A percentile compares a stretch with the other conserved stretches of the same genome.
phyloP scores from a whole-genome alignment of 1,284 basidiomycete species.

The Chiua sp. region DNA sequence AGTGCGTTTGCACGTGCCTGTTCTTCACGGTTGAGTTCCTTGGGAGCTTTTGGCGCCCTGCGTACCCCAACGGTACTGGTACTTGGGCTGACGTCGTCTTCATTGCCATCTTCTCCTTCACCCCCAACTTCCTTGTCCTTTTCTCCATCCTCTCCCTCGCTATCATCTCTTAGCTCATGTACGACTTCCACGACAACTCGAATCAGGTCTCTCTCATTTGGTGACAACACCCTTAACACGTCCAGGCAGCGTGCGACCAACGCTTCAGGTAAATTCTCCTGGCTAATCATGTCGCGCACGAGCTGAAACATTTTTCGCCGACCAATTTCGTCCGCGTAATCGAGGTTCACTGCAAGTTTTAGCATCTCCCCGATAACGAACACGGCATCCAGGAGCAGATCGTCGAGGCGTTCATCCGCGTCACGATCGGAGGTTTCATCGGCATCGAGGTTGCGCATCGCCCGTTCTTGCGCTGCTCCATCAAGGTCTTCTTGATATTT shows the following conservation, averaged over 20 bases:
- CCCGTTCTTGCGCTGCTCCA: constrained; percentile 48
- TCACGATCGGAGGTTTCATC: constrained; percentile 52
- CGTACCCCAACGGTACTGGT: constrained; percentile 6
- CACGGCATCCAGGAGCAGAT: constrained; percentile 44
- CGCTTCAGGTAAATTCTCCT: constrained; percentile 78
- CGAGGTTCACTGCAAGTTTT: constrained; percentile 81
- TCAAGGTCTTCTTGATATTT: constrained; percentile 59
- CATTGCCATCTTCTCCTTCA: constrained; percentile 28
- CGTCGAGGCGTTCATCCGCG: constrained; percentile 64
- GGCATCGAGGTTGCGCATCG: constrained; percentile 46
- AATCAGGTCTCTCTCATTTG: constrained; percentile 91
- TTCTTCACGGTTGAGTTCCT: constrained; percentile 63
- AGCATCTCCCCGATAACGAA: constrained; percentile 87
- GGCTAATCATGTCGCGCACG: constrained; percentile 87
- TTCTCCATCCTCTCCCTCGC: constrained; percentile 45
- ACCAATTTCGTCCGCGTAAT: constrained; percentile 96
- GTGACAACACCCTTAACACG: constrained; percentile 83
- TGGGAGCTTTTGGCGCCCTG: constrained; percentile 36
- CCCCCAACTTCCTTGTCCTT: constrained; percentile 30
- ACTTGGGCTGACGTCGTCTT: constrained; percentile 8
- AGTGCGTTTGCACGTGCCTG: constrained; percentile 64
- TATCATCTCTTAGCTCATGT: constrained; percentile 79
- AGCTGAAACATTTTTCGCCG: constrained; percentile 91
- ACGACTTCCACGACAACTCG: constrained; percentile 95
- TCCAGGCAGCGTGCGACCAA: constrained; percentile 88